Base-by-base conservation (phyloP, 1,284 basidiomycete species). In the Leucoagaricus sp. region DNA sequence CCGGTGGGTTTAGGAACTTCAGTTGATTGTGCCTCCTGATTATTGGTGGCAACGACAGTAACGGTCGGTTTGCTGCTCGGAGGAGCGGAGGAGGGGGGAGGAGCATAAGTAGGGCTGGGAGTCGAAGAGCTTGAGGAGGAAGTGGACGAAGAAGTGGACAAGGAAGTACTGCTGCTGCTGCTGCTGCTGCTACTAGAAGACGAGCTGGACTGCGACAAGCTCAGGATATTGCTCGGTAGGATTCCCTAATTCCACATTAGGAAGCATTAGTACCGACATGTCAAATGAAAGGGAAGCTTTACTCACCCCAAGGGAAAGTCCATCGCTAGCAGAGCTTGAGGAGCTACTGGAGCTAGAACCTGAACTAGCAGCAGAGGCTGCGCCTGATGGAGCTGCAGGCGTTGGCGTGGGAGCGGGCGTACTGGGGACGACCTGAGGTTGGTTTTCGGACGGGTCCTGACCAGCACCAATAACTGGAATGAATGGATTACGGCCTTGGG, bases 1-100 rank as follows among this genome's bases (percentile, higher is more conserved):
- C 58, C 59, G 40, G 61, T 61, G 25, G 62, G 61, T 3, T 60
- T 44, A 13, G 69, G 57, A 1, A 70, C 48, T 15, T 66, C 49
- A 4, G 70, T 59, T 21, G 68, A 55, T 31, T 65, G 59, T 40
- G 71, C 65, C 8, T 63, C 62, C 25, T 62, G 54, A n/a, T 65
- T 13, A 58, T 60, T 17, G 59, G 54, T 64, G 6, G 58, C 42
- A 29, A 64, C 61, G 29, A 61, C 58, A 13, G 65, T 64, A 42
- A 71, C 47, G 28, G 60, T 64, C 6, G 62, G 53, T 10, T 59
- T 60, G 15, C 69, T 42, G 5, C 71, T 65, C 40, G 67, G 60
- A 4, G 67, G 49, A 23, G 66, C 53, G 59, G 51, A 57, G 65
- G 58, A 23, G 53, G 23, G 31, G 51, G 40, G 26, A 63, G 52